Conservation (phyloP, 345 rosid genomes). For the Salix suchowensis region DNA sequence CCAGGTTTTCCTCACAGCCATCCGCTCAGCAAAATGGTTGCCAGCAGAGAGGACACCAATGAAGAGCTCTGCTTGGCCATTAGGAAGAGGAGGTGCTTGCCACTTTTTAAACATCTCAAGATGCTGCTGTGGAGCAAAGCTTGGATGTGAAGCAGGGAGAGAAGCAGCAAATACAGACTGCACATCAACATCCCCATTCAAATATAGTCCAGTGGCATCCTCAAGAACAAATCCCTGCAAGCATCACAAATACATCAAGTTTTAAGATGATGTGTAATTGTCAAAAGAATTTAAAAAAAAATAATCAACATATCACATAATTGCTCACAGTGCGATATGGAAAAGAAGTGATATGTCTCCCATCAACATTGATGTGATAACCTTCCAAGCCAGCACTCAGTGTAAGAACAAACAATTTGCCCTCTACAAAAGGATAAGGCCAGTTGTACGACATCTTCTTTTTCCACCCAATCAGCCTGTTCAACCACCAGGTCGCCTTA, state of each 20-base stretch:
- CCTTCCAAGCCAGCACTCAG: slow-evolving; percentile 91
- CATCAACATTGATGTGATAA: slow-evolving; percentile 78
- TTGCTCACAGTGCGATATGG: slow-evolving; percentile 82
- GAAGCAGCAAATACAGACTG: slow-evolving; percentile 76
- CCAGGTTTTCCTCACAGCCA: slow-evolving; percentile 95
- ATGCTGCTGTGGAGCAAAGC: slow-evolving; percentile 75
- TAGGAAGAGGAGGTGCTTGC: slow-evolving; percentile 67
- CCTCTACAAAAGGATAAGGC: slow-evolving; percentile 84
- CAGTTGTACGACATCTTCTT: slow-evolving; percentile 64
- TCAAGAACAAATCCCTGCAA: slow-evolving; percentile 83
- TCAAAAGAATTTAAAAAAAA: slow-evolving; percentile 3
- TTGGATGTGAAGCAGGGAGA: slow-evolving; percentile 79
- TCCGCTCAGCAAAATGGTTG: slow-evolving; percentile 86
- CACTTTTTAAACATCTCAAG: slow-evolving; percentile 75
- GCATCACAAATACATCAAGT: slow-evolving; percentile 7
- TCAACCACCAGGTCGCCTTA: slow-evolving; percentile 83
- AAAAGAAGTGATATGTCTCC: slow-evolving; percentile 82
- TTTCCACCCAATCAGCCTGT: slow-evolving; percentile 61
- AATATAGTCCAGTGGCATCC: slow-evolving; percentile 87
- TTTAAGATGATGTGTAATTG: background rate
- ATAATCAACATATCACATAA: slow-evolving; percentile 2
- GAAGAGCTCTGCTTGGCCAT: slow-evolving; percentile 60
- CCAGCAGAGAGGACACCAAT: slow-evolving; percentile 91
- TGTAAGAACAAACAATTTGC: slow-evolving; percentile 75
- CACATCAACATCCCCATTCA: slow-evolving; percentile 75